Evolutionary conservation across 768 basidiomycete genomes (phyloP).

Genomic region (Mycena crocata): DNA sequence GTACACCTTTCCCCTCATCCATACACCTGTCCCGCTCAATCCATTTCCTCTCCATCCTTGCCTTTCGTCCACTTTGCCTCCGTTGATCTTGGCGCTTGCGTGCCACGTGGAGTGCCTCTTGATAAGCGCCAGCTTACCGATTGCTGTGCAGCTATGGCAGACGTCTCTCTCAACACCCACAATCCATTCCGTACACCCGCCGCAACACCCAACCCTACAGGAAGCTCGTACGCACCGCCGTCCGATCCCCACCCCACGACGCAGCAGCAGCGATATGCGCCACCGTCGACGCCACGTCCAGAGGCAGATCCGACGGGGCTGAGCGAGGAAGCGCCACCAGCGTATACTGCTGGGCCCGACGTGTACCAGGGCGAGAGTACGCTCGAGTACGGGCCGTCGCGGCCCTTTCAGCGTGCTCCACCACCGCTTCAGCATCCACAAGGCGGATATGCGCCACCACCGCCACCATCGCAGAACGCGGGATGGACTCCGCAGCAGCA

Average conservation of each 20-base stretch:
- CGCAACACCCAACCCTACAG: slow-evolving; percentile 44
- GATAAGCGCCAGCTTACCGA: no score
- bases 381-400: slow-evolving; percentile 68
- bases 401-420: slow-evolving; percentile 64
- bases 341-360: slow-evolving; percentile 73
- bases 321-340: slow-evolving; percentile 73
- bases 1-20: no score
- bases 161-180: slow-evolving; percentile 32
- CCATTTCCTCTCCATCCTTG: no score
- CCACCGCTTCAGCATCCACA: slow-evolving; percentile 29
- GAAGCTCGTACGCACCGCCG: no score
- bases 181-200: slow-evolving; percentile 50
- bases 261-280: background rate
- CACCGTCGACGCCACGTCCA: background rate
- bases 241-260: slow-evolving; percentile 15
- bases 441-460: slow-evolving; percentile 14
- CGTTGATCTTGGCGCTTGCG: no score
- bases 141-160: slow-evolving; percentile 12
- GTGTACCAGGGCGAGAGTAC: slow-evolving; percentile 68
- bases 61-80: no score
- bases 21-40: no score
- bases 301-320: slow-evolving; percentile 37
- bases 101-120: no score
- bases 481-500: slow-evolving; percentile 9
- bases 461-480: background rate